phyloP scores from a whole-genome alignment of 108 stramenopile species.

The Skeletonema menzelii region DNA sequence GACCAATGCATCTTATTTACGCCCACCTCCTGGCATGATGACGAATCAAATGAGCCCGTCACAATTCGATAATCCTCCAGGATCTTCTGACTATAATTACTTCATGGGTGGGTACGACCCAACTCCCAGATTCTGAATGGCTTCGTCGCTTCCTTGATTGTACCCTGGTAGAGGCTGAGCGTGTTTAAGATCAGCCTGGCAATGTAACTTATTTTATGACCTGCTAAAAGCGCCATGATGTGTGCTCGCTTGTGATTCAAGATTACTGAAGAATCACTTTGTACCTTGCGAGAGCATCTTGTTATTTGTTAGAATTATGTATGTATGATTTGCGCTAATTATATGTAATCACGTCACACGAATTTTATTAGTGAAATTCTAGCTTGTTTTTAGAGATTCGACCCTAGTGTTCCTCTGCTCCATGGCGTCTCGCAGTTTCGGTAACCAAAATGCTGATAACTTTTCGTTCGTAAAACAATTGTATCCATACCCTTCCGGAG shows the following conservation, averaged over 20 bases:
- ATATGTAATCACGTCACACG: not conserved
- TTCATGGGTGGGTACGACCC: slow-evolving; percentile 1
- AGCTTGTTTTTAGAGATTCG: not conserved
- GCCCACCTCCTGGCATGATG: not conserved
- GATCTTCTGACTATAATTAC: not conserved
- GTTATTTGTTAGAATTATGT: not conserved
- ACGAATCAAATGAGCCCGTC: not conserved
- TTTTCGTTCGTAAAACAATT: slow-evolving; percentile 66
- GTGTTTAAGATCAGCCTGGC: not conserved
- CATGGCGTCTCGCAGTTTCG: slow-evolving; percentile 49
- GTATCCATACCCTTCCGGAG: slow-evolving; percentile 54
- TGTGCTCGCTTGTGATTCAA: not conserved
- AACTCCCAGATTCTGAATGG: not conserved
- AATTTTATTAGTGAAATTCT: not conserved
- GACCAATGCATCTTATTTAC: not conserved
- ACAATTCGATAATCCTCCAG: not conserved
- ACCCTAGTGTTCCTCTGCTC: slow-evolving; percentile 21
- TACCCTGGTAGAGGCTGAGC: not conserved
- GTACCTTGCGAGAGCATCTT: not conserved
- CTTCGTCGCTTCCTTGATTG: not conserved
- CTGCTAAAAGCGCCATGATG: slow-evolving; percentile 1
- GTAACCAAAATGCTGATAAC: slow-evolving; percentile 51
- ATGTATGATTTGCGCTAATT: slow-evolving; percentile 1
- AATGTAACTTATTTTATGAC: not conserved
- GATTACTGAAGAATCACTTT: not conserved